These are phyloP conservation scores for Podaxis sp. DNA, from an alignment of 768 basidiomycete genomes.

Conservation along the genomic window DNA sequence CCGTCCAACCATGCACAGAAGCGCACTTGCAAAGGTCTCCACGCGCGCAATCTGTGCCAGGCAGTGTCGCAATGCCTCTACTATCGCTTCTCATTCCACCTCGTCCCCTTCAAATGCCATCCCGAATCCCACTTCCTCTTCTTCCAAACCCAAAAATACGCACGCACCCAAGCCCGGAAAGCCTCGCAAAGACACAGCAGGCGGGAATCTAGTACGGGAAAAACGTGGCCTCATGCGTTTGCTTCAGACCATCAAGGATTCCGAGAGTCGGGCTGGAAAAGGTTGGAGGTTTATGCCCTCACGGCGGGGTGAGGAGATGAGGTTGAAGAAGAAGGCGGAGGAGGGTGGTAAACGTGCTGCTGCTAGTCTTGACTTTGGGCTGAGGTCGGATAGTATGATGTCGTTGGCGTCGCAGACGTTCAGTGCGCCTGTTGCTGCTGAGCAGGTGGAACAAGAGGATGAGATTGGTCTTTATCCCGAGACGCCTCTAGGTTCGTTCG, in stretches of 20 bases:
- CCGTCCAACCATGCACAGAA: constrained; percentile 4
- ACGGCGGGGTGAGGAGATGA: constrained; percentile 39
- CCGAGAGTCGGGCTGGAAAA: not conserved
- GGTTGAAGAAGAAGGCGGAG: constrained; percentile 25
- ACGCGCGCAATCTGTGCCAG: constrained; percentile 20
- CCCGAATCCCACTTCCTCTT: not conserved
- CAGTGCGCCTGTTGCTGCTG: not conserved
- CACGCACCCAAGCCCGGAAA: too few species aligned
- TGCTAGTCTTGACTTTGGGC: not conserved
- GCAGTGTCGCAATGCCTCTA: constrained; percentile 27
- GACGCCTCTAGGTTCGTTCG: constrained; percentile 41
- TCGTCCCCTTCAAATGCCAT: not conserved
- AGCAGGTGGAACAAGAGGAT: constrained; percentile 5
- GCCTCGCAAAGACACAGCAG: not conserved
- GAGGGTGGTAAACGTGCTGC: not conserved
- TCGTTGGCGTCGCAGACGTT: not conserved
- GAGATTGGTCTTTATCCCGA: constrained; percentile 21
- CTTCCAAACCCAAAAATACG: not conserved
- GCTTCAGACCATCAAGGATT: not conserved
- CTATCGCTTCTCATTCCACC: not conserved
- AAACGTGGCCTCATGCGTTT: not conserved
- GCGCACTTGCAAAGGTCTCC: not conserved
- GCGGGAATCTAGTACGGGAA: not conserved
- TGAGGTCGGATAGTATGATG: not conserved
- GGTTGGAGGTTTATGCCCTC: constrained; percentile 37